Base-by-base conservation (phyloP, 805 yeast genomes). In the Yamadazyma olivae region DNA sequence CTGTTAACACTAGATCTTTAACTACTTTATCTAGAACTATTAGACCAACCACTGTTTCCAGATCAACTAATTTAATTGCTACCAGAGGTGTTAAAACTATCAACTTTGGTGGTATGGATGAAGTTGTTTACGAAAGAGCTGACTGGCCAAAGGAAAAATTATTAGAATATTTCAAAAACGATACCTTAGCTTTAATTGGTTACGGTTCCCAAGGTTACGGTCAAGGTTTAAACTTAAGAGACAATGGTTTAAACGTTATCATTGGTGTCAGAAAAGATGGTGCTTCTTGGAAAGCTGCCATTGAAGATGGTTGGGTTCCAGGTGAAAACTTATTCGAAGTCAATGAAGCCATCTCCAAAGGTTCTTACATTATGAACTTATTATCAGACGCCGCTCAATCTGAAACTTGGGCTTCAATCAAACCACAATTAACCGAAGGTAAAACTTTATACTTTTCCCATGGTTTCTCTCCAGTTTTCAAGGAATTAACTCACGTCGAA, bases 141-240 rank as follows among this genome's bases (percentile, higher is more conserved):
- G 99, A 93, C 85, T 93, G 99, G 99, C 99, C 99, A 72, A 79
- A 83, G 68, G 98, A 91, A 75, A 91, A 86, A 77, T 77, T 93
- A 60, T 78, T 83, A 48, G 90, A 88, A 60, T 93, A 90, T 80
- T 93, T 93, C 89, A 91, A 93, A 81, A 75, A 90, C 71, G 98
- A 93, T 69, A 93, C 99, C 45, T 75, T 93, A 62, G 98, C 99
- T 53, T 74, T 93, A 61, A 90, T 93, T 55, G 99, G 99, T 72
- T 93, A 93, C 82, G 99, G 99, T 65, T 91, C 99, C 52, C 99
- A 93, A 77, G 99, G 99, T 79, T 91, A 93, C 79, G 99, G 99
- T 67, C 99, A 93, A 78, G 98, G 97, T 73, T 81, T 93, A 57
- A 93, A 93, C 89, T 75, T 95, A 76, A 87, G 99, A 76, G 99